Evolutionary conservation across 495 filamentous ascomycete genomes (phyloP).

Genomic region (Rostrohypoxylon terebratum): DNA sequence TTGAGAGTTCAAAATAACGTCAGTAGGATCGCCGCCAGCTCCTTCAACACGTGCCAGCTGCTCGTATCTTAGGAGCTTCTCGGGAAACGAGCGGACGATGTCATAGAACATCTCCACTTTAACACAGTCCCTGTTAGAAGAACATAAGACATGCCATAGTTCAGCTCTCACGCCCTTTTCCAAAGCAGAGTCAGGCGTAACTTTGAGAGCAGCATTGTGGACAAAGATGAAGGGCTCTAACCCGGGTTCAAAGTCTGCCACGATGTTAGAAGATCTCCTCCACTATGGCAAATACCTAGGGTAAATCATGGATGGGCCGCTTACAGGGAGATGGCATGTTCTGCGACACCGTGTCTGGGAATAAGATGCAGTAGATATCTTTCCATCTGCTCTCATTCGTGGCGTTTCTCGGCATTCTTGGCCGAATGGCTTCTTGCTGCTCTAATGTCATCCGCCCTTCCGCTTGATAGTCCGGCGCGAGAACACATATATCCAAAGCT

Average conservation of each 20-base stretch:
- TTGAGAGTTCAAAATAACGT: too few relatives aligned
- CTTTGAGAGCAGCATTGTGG: not conserved
- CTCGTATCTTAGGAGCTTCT: not conserved
- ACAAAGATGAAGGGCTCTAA: not conserved
- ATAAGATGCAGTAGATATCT: not conserved
- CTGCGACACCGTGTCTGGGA: not conserved
- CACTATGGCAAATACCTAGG: not conserved
- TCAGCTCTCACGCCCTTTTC: not conserved
- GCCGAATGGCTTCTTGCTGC: not conserved
- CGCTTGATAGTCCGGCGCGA: not conserved
- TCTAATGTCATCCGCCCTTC: not conserved
- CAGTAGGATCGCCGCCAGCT: too few relatives aligned
- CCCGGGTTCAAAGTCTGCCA: not conserved
- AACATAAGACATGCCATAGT: not conserved
- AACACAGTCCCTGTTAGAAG: not conserved
- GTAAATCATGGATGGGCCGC: not conserved
- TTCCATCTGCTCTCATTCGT: conserved; percentile 3
- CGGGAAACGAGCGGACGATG: not conserved
- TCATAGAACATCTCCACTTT: not conserved
- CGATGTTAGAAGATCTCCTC: not conserved
- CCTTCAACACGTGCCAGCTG: not conserved
- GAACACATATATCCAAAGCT: not conserved
- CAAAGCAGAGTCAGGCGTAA: not conserved
- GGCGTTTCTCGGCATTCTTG: not conserved
- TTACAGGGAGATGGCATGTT: conserved; percentile 4